These are phyloP conservation scores for Ceratocystis colombiana DNA, from an alignment of 2,329 filamentous ascomycete genomes.

Conservation along the genomic window DNA sequence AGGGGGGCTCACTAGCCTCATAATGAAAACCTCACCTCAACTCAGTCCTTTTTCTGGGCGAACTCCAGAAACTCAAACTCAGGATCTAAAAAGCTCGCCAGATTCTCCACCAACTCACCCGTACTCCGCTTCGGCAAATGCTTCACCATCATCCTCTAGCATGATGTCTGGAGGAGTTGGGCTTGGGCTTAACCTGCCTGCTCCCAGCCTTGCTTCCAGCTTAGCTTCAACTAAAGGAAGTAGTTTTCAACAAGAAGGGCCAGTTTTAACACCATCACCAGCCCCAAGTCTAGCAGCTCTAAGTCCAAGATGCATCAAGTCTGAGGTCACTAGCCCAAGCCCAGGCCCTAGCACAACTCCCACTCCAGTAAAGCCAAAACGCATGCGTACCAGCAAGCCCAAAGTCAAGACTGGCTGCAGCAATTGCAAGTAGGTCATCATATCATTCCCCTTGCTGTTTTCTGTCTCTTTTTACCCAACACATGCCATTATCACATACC, in stretches of 20 bases:
- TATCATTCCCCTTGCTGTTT: neutral
- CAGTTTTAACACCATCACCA: neutral
- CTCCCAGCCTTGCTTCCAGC: neutral
- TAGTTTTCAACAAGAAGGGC: neutral
- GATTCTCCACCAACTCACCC: neutral
- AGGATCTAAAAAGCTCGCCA: neutral
- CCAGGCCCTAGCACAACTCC: neutral
- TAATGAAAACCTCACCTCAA: neutral
- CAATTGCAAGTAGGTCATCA: constrained; percentile 54
- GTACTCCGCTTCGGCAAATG: too few species aligned
- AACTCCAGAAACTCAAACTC: neutral
- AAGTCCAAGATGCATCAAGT: too few species aligned
- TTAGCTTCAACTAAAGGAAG: neutral
- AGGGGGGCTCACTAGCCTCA: neutral
- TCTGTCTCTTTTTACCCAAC: neutral
- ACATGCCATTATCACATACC: neutral
- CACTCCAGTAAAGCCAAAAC: constrained; percentile 31
- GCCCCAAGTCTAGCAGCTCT: neutral
- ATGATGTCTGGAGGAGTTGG: neutral
- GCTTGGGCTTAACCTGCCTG: neutral
- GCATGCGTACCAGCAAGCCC: constrained; percentile 44
- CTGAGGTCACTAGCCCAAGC: neutral
- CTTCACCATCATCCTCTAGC: neutral
- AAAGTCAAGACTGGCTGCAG: constrained; percentile 58
- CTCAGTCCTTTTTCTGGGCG: neutral